Percentiles rank a stretch among this genome's conserved stretches.
Evolutionary conservation across 2,329 filamentous ascomycete species (phyloP).

Genomic region (Colletotrichum falcatum): DNA sequence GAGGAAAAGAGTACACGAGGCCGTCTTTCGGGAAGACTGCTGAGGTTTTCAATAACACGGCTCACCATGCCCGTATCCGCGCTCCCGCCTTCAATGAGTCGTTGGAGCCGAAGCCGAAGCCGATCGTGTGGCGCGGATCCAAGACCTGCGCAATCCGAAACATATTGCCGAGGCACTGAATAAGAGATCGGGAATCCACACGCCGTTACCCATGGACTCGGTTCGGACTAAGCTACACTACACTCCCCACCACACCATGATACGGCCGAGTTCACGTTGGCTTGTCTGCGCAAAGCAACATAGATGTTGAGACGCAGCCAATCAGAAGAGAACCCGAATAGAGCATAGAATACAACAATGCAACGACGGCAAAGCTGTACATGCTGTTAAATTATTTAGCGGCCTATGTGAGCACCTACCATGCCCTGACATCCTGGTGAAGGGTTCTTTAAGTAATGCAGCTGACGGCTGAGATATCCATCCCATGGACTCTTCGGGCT

Average conservation of each 20-base stretch:
- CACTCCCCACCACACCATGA: no score
- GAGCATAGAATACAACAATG: neutral
- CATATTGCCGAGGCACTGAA: neutral
- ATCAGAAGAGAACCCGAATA: neutral
- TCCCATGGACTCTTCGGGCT: neutral
- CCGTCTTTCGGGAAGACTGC: no score
- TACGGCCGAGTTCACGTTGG: neutral
- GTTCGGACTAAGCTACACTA: neutral
- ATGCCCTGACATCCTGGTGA: neutral
- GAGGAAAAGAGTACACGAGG: neutral
- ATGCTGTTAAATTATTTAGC: neutral
- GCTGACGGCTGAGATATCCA: neutral
- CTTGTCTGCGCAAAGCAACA: neutral
- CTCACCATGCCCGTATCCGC: neutral
- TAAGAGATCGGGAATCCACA: neutral
- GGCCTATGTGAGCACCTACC: neutral
- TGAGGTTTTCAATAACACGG: no score
- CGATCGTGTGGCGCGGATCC: neutral
- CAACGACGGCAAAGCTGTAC: neutral
- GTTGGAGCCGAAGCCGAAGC: conserved; percentile 4
- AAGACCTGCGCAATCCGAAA: neutral
- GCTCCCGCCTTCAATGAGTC: no score
- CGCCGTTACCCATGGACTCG: neutral
- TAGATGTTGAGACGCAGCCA: neutral
- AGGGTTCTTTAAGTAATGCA: neutral